Evolutionary conservation across 2,329 filamentous ascomycete species (phyloP).

Genomic region (Pseudocercospora eumusae): DNA sequence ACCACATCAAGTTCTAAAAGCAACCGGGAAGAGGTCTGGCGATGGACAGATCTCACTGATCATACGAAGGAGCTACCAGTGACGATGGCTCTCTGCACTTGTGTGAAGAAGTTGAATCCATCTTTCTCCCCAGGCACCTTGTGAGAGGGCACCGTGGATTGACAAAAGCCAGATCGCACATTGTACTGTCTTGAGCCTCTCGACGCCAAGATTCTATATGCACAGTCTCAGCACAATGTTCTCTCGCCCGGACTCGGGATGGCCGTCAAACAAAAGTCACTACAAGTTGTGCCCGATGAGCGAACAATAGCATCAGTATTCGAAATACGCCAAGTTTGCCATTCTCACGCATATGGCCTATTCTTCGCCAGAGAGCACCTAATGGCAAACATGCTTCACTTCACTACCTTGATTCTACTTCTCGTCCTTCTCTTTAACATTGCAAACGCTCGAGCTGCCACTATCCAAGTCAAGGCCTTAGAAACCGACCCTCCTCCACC

Average conservation of each 20-base stretch:
- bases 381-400: background rate
- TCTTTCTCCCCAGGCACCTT: too few relatives aligned
- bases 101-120: too few relatives aligned
- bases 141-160: too few relatives aligned
- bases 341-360: background rate
- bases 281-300: background rate
- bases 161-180: background rate
- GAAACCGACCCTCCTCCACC: background rate
- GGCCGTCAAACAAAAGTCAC: background rate
- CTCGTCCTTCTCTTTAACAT: background rate
- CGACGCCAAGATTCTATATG: background rate
- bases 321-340: background rate
- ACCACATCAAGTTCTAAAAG: background rate
- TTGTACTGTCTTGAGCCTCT: background rate
- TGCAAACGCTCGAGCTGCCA: background rate
- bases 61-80: background rate
- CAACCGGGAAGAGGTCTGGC: background rate
- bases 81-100: background rate
- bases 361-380: background rate
- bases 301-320: background rate
- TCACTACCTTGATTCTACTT: background rate
- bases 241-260: background rate
- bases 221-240: background rate
- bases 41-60: background rate
- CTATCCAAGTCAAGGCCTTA: background rate